Percentiles rank a stretch among this genome's conserved stretches.
Conservation (phyloP, 2,329 filamentous ascomycete genomes). For the Cercospora nicotianae region DNA sequence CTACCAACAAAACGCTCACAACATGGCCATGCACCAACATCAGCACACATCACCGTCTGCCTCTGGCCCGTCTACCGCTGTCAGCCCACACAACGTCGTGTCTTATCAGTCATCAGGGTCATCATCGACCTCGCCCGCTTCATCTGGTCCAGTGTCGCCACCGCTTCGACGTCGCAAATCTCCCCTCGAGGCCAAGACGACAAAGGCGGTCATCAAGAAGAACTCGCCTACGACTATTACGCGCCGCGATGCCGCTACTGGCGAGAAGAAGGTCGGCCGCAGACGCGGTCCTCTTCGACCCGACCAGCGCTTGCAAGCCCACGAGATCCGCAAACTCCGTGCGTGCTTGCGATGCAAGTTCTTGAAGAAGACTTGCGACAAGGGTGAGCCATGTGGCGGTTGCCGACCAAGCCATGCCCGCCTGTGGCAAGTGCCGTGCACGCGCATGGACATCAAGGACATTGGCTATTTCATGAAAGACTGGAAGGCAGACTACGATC, state of each 20-base stretch:
- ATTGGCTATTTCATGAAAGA: constrained; percentile 99
- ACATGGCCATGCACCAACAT: constrained; percentile 26
- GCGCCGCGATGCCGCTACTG: constrained; percentile 68
- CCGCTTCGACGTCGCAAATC: constrained; percentile 62
- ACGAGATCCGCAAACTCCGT: constrained; percentile 91
- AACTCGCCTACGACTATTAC: constrained; percentile 52
- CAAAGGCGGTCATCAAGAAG: constrained; percentile 83
- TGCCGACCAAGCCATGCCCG: constrained; percentile 95
- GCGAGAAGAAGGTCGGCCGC: constrained; percentile 90
- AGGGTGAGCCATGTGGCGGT: constrained; percentile 91
- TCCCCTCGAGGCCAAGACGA: constrained; percentile 70
- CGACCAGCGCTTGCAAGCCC: constrained; percentile 93
- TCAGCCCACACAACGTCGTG: constrained; percentile 31
- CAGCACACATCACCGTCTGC: constrained; percentile 34
- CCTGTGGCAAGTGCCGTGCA: constrained; percentile 96
- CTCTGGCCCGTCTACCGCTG: constrained; percentile 29
- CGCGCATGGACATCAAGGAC: constrained; percentile 97
- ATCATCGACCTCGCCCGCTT: constrained; percentile 38
- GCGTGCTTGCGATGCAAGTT: constrained; percentile 97
- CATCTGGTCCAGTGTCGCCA: constrained; percentile 42
- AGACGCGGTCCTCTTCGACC: constrained; percentile 86
- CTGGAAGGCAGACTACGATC: constrained; percentile 96
- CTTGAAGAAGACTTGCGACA: constrained; percentile 98
- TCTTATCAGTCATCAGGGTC: constrained; percentile 35
- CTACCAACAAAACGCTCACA: constrained; percentile 44